A percentile compares a stretch with the other conserved stretches of the same genome.
phyloP scores from a whole-genome alignment of 2,329 filamentous ascomycete genomes.

The Thelonectria blattea region DNA sequence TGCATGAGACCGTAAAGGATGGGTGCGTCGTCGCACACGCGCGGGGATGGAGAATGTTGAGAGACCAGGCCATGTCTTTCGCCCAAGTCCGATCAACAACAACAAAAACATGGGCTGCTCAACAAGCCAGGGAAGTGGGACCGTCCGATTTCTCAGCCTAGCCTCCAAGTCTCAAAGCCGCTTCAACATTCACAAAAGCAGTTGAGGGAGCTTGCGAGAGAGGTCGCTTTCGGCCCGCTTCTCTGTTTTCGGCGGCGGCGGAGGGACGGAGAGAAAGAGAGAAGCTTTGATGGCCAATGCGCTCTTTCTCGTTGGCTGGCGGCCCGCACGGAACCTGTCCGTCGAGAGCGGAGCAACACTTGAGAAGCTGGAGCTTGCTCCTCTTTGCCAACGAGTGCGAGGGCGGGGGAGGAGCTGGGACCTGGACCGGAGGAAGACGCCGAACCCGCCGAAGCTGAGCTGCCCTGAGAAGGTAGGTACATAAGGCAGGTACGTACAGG shows the following conservation, averaged over 20 bases:
- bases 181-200: too few relatives aligned
- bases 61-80: neutral
- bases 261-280: neutral
- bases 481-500: too few relatives aligned
- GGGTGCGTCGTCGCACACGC: too few relatives aligned
- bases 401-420: neutral
- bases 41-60: neutral
- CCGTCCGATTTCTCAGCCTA: neutral
- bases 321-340: conserved; percentile 28
- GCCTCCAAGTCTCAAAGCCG: too few relatives aligned
- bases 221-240: neutral
- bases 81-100: neutral
- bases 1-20: too few relatives aligned
- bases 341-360: conserved; percentile 12
- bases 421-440: neutral
- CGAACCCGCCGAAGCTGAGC: neutral
- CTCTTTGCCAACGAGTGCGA: neutral
- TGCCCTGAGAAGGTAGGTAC: neutral
- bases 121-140: neutral
- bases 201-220: neutral
- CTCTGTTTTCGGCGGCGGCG: neutral
- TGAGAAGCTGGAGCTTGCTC: neutral
- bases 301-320: conserved; percentile 33
- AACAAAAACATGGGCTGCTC: neutral
- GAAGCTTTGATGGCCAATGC: conserved; percentile 30